phyloP scores from a whole-genome alignment of 768 basidiomycete species.

The Lactarius hatsudake region DNA sequence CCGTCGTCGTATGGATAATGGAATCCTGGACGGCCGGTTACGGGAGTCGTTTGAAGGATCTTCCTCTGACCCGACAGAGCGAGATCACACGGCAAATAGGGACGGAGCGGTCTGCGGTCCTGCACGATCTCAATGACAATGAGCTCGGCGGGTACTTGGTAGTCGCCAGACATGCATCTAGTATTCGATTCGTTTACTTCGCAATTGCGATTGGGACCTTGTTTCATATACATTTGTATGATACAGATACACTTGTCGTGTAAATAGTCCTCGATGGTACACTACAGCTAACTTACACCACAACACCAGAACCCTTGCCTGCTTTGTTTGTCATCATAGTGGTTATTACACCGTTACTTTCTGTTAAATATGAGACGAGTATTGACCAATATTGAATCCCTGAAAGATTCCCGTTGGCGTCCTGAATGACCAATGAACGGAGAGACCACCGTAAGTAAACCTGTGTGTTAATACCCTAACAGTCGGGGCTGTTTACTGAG shows the following conservation, averaged over 20 bases:
- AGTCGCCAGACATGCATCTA: not conserved
- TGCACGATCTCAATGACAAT: constrained; percentile 68
- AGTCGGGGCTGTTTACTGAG: too few relatives aligned
- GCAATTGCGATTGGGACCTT: too few relatives aligned
- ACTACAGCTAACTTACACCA: too few relatives aligned
- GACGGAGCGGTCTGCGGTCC: constrained; percentile 58
- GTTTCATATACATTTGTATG: too few relatives aligned
- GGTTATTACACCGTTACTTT: not conserved
- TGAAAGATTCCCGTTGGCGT: too few relatives aligned
- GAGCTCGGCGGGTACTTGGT: constrained; percentile 63
- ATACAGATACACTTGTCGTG: not conserved
- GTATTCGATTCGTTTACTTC: too few relatives aligned
- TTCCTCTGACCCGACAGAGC: constrained; percentile 69
- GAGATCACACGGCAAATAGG: constrained; percentile 91
- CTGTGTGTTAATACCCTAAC: too few relatives aligned
- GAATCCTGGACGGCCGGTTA: constrained; percentile 84
- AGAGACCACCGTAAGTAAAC: too few relatives aligned
- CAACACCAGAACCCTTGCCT: not conserved
- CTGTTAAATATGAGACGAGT: not conserved
- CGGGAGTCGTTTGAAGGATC: constrained; percentile 70
- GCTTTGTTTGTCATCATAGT: not conserved
- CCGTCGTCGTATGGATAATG: constrained; percentile 78
- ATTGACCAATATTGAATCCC: too few relatives aligned
- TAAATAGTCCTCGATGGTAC: not conserved
- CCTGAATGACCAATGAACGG: too few relatives aligned